These are phyloP conservation scores for Floccularia luteovirens DNA, from an alignment of 768 basidiomycete species.

Conservation along the genomic window DNA sequence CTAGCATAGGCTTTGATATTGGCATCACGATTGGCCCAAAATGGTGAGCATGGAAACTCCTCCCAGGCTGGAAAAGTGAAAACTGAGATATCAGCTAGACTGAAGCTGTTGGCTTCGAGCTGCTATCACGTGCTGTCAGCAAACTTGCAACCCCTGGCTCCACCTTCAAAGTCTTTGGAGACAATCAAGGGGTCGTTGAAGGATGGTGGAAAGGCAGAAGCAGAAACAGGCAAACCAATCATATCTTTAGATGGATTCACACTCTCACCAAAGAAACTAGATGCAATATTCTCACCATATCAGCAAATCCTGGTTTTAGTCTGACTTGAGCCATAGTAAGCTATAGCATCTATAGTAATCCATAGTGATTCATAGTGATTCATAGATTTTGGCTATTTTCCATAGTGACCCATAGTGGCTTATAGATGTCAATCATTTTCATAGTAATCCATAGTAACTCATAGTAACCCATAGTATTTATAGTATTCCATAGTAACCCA, in stretches of 20 bases:
- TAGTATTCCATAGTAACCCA: too few relatives aligned
- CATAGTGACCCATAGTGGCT: too few relatives aligned
- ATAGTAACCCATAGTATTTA: too few relatives aligned
- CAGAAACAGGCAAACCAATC: conserved; percentile 16
- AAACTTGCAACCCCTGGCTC: background rate
- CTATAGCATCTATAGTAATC: too few relatives aligned
- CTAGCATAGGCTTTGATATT: conserved; percentile 18
- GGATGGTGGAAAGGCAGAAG: conserved; percentile 30
- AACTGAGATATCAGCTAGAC: conserved; percentile 36
- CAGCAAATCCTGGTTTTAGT: too few relatives aligned
- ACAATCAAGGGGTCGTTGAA: conserved; percentile 29
- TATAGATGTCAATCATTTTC: too few relatives aligned
- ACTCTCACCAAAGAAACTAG: conserved; percentile 1
- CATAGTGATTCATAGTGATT: too few relatives aligned
- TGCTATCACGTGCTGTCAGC: conserved; percentile 24
- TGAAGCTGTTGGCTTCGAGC: conserved; percentile 33
- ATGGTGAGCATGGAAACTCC: conserved; percentile 23
- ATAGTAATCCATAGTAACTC: too few relatives aligned
- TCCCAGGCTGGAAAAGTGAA: conserved; percentile 20
- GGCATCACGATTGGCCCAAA: conserved; percentile 12
- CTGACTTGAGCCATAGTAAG: too few relatives aligned
- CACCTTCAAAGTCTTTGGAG: conserved; percentile 18
- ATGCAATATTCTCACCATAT: conserved; percentile 13
- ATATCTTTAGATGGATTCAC: conserved; percentile 17
- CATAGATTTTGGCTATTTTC: too few relatives aligned